These are phyloP conservation scores for Alectoria sarmentosa DNA, from an alignment of 495 filamentous ascomycete species.

Conservation along the genomic window DNA sequence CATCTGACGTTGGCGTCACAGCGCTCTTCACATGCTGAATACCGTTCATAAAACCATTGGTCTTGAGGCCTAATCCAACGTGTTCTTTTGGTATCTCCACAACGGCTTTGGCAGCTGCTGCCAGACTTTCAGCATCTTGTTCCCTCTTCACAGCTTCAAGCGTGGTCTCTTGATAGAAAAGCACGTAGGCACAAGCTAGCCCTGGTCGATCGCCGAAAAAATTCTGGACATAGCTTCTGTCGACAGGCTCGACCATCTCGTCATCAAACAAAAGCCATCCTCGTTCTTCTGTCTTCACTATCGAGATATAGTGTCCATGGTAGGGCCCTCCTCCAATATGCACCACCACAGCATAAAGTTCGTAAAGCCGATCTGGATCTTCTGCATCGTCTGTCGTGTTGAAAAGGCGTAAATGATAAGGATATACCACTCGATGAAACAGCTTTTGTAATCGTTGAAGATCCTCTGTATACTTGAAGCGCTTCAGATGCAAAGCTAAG, in stretches of 20 bases:
- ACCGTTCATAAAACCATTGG: conserved; percentile 26
- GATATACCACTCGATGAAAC: conserved; percentile 95
- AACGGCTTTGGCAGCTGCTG: conserved; percentile 9
- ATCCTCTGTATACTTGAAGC: conserved; percentile 98
- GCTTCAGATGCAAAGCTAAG: conserved; percentile 84
- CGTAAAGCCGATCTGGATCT: conserved; percentile 90
- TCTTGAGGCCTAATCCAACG: conserved; percentile 24
- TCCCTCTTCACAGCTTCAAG: conserved; percentile 78
- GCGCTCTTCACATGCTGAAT: conserved; percentile 25
- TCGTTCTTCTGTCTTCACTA: conserved; percentile 94
- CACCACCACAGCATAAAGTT: conserved; percentile 96
- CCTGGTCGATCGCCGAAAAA: conserved; percentile 94
- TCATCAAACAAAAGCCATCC: conserved; percentile 97
- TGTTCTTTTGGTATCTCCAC: conserved; percentile 18
- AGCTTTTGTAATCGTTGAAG: conserved; percentile 89
- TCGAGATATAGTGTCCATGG: conserved; percentile 94
- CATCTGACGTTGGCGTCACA: conserved; percentile 18
- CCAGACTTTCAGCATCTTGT: conserved; percentile 65
- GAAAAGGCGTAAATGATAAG: conserved; percentile 91
- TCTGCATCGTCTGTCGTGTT: conserved; percentile 97
- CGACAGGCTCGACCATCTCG: conserved; percentile 96
- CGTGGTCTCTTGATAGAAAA: conserved; percentile 97
- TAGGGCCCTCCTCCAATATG: conserved; percentile 98
- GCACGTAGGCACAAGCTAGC: conserved; percentile 88
- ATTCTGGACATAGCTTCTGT: conserved; percentile 92